Base-by-base conservation (phyloP, 495 filamentous ascomycete species). In the Opeltia flavorubescens region DNA sequence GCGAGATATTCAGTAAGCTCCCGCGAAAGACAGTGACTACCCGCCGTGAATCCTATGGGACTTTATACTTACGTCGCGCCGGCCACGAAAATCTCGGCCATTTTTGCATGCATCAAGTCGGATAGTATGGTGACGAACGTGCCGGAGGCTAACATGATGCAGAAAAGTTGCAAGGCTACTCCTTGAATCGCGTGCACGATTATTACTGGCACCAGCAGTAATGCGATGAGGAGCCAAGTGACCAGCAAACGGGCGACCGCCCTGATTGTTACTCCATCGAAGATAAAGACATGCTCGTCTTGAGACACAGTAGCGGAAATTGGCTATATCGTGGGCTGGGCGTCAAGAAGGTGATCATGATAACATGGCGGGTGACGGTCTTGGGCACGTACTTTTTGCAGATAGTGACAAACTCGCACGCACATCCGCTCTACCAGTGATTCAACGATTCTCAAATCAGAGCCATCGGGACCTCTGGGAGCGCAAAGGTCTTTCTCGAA, bases 141-240 rank as follows among this genome's bases (percentile, higher is more conserved):
- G 3, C 30, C 30, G 9, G 59, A 54, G 13, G 51, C 58, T 7
- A 56, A 4, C 8, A 57, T 52, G 42, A 67, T 58, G 27, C 62
- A 44, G 24, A 49, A 17, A 13, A 65, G 54, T 12, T 62, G 59
- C 46, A 34, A 45, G 15, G 49, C 44, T 8, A 51, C 47, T 31
- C 20, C 55, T 13, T 23, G 44, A 3, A 62, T 23, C 17, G 49
- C 24, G 28, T 58, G 56, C 41, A 53, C 54, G 18, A 65, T 55
- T 20, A 59, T 46, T 26, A 63, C 50, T 3, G 62, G 65, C 30
- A 52, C 48, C 26, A 65, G 44, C 12, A 68, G 54, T 11, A 65
- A 48, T 38, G 59, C 18, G 6, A 54, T 54, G 25, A 62, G 53
- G 1, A 64, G 29, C 3, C 48, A 48, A 6, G 60, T 23, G 25